A percentile compares a stretch with the other conserved stretches of the same genome.
Evolutionary conservation across 305 asterid species (phyloP).

Genomic region (Fraxinus floribunda): DNA sequence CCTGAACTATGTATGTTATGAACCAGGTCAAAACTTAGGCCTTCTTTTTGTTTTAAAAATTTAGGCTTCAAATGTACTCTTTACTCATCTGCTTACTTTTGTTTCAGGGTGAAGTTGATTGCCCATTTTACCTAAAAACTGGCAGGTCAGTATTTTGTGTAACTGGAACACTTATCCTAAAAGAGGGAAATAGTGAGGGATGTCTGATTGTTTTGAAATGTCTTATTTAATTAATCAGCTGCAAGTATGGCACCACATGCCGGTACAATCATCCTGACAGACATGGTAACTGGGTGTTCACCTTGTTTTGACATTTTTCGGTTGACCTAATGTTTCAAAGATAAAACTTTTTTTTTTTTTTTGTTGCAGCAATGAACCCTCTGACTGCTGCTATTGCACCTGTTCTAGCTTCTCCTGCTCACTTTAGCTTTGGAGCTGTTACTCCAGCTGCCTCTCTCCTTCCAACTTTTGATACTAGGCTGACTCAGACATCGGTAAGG

Average conservation of each 20-base stretch:
- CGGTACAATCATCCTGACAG: constrained; percentile 94
- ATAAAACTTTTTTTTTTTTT: constrained; percentile 4
- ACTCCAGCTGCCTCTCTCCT: constrained; percentile 68
- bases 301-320: constrained; percentile 5
- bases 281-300: constrained; percentile 47
- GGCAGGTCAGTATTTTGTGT: constrained; percentile 70
- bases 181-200: constrained; percentile 9
- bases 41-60: constrained; percentile 15
- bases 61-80: constrained; percentile 4
- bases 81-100: constrained; percentile 18
- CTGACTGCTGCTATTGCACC: constrained; percentile 58
- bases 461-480: constrained; percentile 66
- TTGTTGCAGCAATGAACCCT: constrained; percentile 39
- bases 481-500: constrained; percentile 65
- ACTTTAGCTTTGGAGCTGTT: constrained; percentile 58
- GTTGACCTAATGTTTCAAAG: constrained; percentile 8
- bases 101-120: constrained; percentile 90
- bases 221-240: constrained; percentile 51
- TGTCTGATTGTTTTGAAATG: constrained; percentile 16
- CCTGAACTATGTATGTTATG: background rate
- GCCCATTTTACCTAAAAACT: constrained; percentile 93
- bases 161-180: constrained; percentile 11
- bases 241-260: constrained; percentile 89
- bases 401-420: constrained; percentile 64
- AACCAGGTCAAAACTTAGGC: background rate